Evolutionary conservation across 805 yeast genomes (phyloP), one percentile per base, ranked within the genome.

Genomic region (Torulaspora microellipsoides): DNA sequence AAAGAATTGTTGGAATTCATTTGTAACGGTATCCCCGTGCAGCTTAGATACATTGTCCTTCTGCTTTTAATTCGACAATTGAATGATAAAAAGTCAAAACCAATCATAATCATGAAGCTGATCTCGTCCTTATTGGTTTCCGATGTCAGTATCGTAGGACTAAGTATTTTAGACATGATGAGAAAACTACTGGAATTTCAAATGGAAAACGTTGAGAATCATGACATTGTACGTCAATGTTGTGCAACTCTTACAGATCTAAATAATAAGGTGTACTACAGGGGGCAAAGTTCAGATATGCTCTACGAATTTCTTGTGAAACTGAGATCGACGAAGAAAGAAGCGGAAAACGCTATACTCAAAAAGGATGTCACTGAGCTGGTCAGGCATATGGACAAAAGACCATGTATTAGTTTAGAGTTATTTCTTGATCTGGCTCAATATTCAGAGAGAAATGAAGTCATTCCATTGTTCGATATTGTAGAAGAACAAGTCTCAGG

Each of bases 281-380:
- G 81, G 47, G 95, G 88, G 52, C 99, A 93, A 62, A 78, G 84
- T 4, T 75, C 82, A 12, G 97, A 90, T 60, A 82, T 91, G 69
- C 69, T 89, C 14, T 76, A 78, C 25, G 95, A 85, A 46, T 68
- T 89, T 12, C 65, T 81, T 33, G 53, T 73, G 14, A 76, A 59
- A 40, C 46, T 69, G 28, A 64, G 62, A 36, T 61, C 60, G 15
- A 29, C 45, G 12, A 42, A 44, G 14, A 49, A 48, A n/a, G 38
- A 38, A 27, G 45, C 65, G 67, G 42, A 72, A 35, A 39, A 25
- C 8, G 34, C 37, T 12, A 47, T 55, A 3, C 36, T 64, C 6
- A 43, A 48, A 8, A 44, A 46, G 5, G 62, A 62, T 40, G 31
- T 60, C 7, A 46, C 52, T 17, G 53, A 51, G 34, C 42, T 62